Conservation (phyloP, 1,284 basidiomycete genomes). For the Leccinum solheimii region DNA sequence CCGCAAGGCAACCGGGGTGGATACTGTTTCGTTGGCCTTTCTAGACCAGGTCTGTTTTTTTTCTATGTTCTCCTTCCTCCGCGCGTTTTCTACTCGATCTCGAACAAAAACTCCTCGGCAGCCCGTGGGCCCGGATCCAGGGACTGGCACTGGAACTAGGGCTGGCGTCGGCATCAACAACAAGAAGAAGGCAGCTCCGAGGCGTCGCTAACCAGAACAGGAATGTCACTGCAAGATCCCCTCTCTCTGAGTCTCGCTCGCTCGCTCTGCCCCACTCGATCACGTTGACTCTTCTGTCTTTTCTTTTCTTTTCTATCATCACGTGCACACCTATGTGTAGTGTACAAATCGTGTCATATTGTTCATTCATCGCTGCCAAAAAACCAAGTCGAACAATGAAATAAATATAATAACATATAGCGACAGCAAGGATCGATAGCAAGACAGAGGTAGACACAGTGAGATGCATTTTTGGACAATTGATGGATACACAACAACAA, state of each 20-base stretch:
- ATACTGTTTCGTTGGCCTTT: conserved; percentile 4
- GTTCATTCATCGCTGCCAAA: neutral
- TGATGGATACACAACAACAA: neutral
- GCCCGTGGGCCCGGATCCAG: conserved; percentile 4
- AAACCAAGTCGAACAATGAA: neutral
- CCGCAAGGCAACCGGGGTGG: conserved; percentile 17
- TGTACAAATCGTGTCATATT: neutral
- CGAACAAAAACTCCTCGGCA: conserved; percentile 3
- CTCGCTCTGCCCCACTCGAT: neutral
- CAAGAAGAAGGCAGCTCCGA: conserved; percentile 26
- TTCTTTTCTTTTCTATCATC: neutral
- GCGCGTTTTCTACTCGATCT: conserved; percentile 3
- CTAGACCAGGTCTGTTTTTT: conserved; percentile 28
- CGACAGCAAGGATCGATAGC: neutral
- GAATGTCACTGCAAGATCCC: neutral
- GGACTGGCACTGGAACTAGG: neutral
- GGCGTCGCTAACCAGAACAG: conserved; percentile 22
- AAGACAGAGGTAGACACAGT: neutral
- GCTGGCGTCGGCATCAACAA: neutral
- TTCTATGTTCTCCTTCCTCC: neutral
- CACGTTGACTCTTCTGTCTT: neutral
- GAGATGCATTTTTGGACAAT: neutral
- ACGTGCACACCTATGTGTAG: neutral
- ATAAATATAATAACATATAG: neutral
- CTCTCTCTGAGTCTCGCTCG: neutral